These are phyloP conservation scores for Arachis stenosperma DNA, from an alignment of 306 rosid species.

Conservation along the genomic window DNA sequence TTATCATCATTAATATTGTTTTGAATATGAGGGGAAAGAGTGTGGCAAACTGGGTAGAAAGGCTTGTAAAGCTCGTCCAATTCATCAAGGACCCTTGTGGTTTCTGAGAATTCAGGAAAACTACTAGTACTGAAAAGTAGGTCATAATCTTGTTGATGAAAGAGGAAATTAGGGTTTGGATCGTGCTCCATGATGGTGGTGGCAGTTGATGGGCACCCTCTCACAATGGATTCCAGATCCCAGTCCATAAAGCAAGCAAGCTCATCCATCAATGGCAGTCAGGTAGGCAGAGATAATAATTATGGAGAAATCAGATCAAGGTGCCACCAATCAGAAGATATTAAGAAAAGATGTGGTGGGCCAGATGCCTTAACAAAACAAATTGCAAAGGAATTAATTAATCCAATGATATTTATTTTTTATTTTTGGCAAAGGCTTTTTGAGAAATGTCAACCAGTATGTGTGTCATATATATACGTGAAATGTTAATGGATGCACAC, in stretches of 20 bases:
- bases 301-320: neutral
- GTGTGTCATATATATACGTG: slow-evolving; percentile 29
- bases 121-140: slow-evolving; percentile 22
- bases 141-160: slow-evolving; percentile 43
- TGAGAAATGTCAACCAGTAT: slow-evolving; percentile 39
- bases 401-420: slow-evolving; percentile 22
- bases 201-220: slow-evolving; percentile 47
- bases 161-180: slow-evolving; percentile 29
- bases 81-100: slow-evolving; percentile 52
- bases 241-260: slow-evolving; percentile 61
- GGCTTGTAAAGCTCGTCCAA: slow-evolving; percentile 69
- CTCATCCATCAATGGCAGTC: slow-evolving; percentile 34
- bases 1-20: too few relatives aligned
- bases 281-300: neutral
- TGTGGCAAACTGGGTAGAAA: slow-evolving; percentile 53
- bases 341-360: neutral
- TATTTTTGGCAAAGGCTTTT: slow-evolving; percentile 16
- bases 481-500: slow-evolving; percentile 1
- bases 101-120: slow-evolving; percentile 58
- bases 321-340: too few relatives aligned
- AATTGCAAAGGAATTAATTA: neutral
- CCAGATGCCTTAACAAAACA: slow-evolving; percentile 21
- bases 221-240: slow-evolving; percentile 87
- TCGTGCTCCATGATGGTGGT: slow-evolving; percentile 11
- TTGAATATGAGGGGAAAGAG: slow-evolving; percentile 48